Evolutionary conservation across 192 early-diverging fungal genomes (phyloP).

Genomic region (Entomortierella beljakovae): DNA sequence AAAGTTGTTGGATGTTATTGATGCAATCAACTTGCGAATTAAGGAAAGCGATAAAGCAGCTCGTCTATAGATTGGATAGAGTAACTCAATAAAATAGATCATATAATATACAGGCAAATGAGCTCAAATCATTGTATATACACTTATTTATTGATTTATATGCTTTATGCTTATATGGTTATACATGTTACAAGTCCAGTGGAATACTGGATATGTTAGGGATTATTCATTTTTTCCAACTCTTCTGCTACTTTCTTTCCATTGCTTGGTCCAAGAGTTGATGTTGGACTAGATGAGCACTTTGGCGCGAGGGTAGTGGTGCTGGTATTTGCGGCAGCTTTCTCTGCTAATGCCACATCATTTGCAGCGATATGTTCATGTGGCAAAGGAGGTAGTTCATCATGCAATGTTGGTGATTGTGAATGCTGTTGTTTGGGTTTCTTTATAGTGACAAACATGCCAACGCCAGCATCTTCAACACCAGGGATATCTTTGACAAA

Average conservation of each 20-base stretch:
- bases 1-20: conserved; percentile 80
- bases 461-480: conserved; percentile 27
- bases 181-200: background rate
- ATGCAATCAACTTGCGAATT: conserved; percentile 72
- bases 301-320: background rate
- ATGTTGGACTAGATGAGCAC: background rate
- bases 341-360: background rate
- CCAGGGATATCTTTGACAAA: conserved; percentile 53
- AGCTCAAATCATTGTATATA: background rate
- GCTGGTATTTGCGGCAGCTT: no score
- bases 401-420: no score
- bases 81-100: background rate
- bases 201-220: no score
- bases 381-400: no score
- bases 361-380: no score
- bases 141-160: background rate
- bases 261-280: conserved; percentile 1
- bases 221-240: background rate
- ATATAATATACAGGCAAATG: background rate
- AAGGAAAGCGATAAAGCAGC: conserved; percentile 60
- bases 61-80: conserved; percentile 8
- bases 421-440: background rate
- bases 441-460: conserved; percentile 47
- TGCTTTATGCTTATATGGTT: background rate
- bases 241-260: background rate